Evolutionary conservation across 768 basidiomycete genomes (phyloP).

Genomic region (Amanita exitialis): DNA sequence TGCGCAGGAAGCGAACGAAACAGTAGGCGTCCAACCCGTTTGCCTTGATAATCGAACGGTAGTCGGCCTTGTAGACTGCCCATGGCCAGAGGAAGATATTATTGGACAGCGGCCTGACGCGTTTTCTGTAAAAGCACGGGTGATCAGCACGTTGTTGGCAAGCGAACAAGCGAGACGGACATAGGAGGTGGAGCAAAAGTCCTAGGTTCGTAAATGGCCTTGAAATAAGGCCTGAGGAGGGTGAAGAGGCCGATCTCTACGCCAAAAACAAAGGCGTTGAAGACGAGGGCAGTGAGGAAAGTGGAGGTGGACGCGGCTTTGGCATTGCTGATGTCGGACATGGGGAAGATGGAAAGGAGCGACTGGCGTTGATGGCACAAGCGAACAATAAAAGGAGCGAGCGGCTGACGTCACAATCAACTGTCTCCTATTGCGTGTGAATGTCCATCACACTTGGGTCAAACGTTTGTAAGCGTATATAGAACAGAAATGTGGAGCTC

Average conservation of each 20-base stretch:
- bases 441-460: too few species aligned
- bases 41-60: slow-evolving; percentile 45
- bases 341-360: slow-evolving; percentile 8
- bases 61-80: slow-evolving; percentile 52
- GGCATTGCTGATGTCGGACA: slow-evolving; percentile 32
- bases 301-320: slow-evolving; percentile 59
- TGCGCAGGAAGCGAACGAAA: slow-evolving; percentile 80
- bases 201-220: slow-evolving; percentile 81
- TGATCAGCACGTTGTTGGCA: neutral
- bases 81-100: slow-evolving; percentile 57
- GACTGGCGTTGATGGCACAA: neutral
- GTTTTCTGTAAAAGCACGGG: slow-evolving; percentile 35
- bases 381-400: neutral
- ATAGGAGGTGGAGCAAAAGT: slow-evolving; percentile 47
- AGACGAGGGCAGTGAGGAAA: slow-evolving; percentile 77
- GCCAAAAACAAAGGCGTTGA: slow-evolving; percentile 69
- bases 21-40: slow-evolving; percentile 92
- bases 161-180: slow-evolving; percentile 18
- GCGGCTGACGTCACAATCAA: too few species aligned
- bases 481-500: too few species aligned
- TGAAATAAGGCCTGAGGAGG: slow-evolving; percentile 77
- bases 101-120: slow-evolving; percentile 39
- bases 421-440: too few species aligned
- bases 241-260: slow-evolving; percentile 71
- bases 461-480: too few species aligned